A percentile compares a stretch with the other conserved stretches of the same genome.
These are phyloP conservation scores for Trichoderma asperelloides DNA, from an alignment of 495 filamentous ascomycete genomes.

Conservation along the genomic window DNA sequence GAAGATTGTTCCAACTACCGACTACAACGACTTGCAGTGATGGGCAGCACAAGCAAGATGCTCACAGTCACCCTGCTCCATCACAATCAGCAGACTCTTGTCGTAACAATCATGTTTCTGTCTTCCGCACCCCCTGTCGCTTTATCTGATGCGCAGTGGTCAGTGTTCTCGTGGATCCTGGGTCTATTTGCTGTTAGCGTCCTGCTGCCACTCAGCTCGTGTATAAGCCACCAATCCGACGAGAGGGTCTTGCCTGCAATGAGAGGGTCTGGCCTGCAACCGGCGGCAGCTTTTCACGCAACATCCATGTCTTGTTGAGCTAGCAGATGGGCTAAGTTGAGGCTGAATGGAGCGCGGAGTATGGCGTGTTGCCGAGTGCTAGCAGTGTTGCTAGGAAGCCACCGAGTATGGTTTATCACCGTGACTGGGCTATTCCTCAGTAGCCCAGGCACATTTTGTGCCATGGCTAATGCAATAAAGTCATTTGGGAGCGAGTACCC, in stretches of 20 bases:
- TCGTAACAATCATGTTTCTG: not conserved
- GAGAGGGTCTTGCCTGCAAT: not conserved
- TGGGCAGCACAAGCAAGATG: not conserved
- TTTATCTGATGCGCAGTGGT: not conserved
- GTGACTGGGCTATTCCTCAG: not conserved
- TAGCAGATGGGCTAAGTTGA: constrained; percentile 17
- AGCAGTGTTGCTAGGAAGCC: not conserved
- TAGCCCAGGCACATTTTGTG: not conserved
- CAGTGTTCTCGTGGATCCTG: not conserved
- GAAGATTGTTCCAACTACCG: not conserved
- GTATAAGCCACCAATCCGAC: constrained; percentile 15
- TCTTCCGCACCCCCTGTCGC: constrained; percentile 3
- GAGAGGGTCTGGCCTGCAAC: not conserved
- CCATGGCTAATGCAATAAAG: not conserved
- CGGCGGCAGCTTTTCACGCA: not conserved
- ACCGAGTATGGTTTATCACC: not conserved
- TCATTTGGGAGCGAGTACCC: not conserved
- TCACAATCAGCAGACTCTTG: not conserved
- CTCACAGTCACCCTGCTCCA: not conserved
- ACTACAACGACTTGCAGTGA: not conserved
- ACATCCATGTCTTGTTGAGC: not conserved
- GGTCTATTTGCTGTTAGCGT: constrained; percentile 5
- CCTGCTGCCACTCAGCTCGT: constrained; percentile 22
- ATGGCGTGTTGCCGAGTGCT: not conserved
- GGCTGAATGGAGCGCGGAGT: constrained; percentile 14